A percentile compares a stretch with the other conserved stretches of the same genome.
phyloP scores from a whole-genome alignment of 306 rosid species.

The Elaeagnus macrophylla region DNA sequence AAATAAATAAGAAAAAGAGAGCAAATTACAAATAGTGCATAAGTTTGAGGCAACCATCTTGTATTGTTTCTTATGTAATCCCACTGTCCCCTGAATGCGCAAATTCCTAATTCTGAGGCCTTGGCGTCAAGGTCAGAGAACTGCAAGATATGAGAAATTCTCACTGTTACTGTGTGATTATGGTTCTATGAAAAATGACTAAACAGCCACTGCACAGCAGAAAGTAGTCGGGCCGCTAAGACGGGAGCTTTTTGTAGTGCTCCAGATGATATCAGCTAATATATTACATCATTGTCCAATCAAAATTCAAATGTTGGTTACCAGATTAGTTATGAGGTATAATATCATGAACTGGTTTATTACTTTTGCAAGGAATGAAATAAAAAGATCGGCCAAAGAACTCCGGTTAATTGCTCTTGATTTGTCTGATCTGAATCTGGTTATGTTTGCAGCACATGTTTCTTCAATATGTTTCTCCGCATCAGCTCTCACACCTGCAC shows the following conservation, averaged over 20 bases:
- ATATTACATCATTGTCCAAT: neutral
- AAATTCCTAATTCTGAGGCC: constrained; percentile 50
- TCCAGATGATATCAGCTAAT: neutral
- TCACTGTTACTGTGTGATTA: constrained; percentile 4
- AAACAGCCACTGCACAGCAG: too few species aligned
- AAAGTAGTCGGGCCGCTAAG: too few species aligned
- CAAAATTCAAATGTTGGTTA: neutral
- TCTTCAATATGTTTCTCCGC: constrained; percentile 46
- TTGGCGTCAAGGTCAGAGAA: constrained; percentile 38
- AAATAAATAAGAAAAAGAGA: constrained; percentile 3
- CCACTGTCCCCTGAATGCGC: constrained; percentile 60
- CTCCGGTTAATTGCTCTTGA: constrained; percentile 43
- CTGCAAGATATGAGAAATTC: constrained; percentile 37
- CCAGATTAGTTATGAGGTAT: neutral
- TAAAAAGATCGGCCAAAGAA: constrained; percentile 66
- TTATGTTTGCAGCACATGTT: constrained; percentile 47
- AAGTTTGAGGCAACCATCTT: constrained; percentile 76
- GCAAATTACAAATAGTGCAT: constrained; percentile 52
- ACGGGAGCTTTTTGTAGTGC: too few species aligned
- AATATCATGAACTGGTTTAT: constrained; percentile 4
- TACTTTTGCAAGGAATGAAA: constrained; percentile 66
- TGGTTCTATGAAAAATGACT: constrained; percentile 7
- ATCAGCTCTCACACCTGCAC: constrained; percentile 64
- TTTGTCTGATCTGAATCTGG: constrained; percentile 25
- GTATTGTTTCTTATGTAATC: constrained; percentile 43